These are phyloP conservation scores for Lactarius sp. DNA, from an alignment of 768 basidiomycete genomes.

Conservation along the genomic window DNA sequence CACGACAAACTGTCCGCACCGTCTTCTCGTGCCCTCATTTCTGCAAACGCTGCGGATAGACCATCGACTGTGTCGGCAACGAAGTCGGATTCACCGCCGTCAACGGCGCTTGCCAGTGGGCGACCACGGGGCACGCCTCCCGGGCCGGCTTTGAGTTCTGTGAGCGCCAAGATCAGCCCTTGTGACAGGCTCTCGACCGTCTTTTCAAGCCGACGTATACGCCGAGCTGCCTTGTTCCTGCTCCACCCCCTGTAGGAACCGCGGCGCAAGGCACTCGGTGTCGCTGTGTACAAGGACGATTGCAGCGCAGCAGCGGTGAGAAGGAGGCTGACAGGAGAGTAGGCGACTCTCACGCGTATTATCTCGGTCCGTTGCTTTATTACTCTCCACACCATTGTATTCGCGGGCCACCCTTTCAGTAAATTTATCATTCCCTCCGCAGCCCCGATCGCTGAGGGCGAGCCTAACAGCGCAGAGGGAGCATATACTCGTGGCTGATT, in stretches of 20 bases:
- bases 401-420: neutral
- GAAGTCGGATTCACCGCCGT: neutral
- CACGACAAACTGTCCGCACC: neutral
- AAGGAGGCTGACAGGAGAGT: neutral
- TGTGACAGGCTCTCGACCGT: constrained; percentile 10
- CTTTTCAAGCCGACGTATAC: constrained; percentile 9
- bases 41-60: neutral
- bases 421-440: neutral
- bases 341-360: neutral
- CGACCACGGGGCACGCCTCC: neutral
- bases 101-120: neutral
- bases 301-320: neutral
- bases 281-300: neutral
- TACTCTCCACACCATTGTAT: neutral
- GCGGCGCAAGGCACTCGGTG: neutral
- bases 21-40: neutral
- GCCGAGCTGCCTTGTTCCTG: neutral
- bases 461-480: constrained; percentile 6
- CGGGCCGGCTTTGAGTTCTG: neutral
- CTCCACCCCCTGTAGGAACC: neutral
- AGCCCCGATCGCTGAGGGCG: no score
- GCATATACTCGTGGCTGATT: neutral
- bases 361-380: neutral
- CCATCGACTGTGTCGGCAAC: neutral
- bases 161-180: constrained; percentile 5